These are phyloP conservation scores for Penicillium sclerotiorum DNA, from an alignment of 2,329 filamentous ascomycete species.

Conservation along the genomic window DNA sequence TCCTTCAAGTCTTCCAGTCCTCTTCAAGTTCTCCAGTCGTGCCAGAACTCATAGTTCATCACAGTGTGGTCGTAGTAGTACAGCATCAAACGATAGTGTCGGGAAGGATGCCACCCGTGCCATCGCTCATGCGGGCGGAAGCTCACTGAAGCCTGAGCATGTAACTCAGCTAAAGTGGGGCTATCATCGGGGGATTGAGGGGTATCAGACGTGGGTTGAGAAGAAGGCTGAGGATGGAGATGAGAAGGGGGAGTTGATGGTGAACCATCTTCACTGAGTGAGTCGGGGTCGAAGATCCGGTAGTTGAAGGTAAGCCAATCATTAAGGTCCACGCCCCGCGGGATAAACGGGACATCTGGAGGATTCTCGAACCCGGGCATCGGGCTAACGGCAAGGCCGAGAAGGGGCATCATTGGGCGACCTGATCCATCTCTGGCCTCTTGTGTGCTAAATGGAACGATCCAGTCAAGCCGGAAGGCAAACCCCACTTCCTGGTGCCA, in stretches of 20 bases:
- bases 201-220: neutral
- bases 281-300: conserved; percentile 17
- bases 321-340: conserved; percentile 21
- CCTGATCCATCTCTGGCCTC: conserved; percentile 48
- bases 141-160: conserved; percentile 34
- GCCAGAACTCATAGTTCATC: conserved; percentile 62
- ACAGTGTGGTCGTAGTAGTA: conserved; percentile 60
- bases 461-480: conserved; percentile 58
- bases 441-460: conserved; percentile 57
- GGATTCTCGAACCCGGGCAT: conserved; percentile 54
- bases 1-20: no score
- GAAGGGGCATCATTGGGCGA: conserved; percentile 49
- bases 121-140: conserved; percentile 41
- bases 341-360: conserved; percentile 38
- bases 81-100: conserved; percentile 57
- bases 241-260: no score
- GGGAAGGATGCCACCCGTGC: conserved; percentile 44
- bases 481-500: conserved; percentile 37
- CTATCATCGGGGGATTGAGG: conserved; percentile 20
- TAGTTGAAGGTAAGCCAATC: conserved; percentile 25
- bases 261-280: no score
- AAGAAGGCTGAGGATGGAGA: conserved; percentile 2
- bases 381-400: conserved; percentile 60
- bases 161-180: conserved; percentile 32
- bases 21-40: conserved; percentile 47